Base-by-base conservation (phyloP, 805 yeast species). In the Metschnikowia colocasiae region DNA sequence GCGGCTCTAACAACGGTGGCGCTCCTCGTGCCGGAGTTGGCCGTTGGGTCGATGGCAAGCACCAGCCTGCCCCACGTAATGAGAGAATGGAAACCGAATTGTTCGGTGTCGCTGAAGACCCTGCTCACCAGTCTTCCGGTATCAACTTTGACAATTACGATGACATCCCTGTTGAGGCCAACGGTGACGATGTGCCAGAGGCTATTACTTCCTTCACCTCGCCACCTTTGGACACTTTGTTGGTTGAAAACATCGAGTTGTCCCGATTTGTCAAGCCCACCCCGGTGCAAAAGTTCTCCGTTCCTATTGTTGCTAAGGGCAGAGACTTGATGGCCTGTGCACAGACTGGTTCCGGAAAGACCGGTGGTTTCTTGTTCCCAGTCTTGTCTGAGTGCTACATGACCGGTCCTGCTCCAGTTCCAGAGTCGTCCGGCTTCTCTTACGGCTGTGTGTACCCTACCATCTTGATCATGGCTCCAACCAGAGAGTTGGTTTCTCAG, bases 291-390 rank as follows among this genome's bases (percentile, higher is more conserved):
- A 89, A 89, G 73, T 88, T 88, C 78, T 89, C 96, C 38, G 85
- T 89, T 55, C 96, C 96, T 57, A 88, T 89, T 56, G 92, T 89
- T 56, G 88, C 92, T 50, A 82, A 76, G 51, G 89, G 91, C 61
- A 82, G 96, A 73, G 96, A 88, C 72, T 79, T 88, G 73, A 89
- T 88, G 96, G 96, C 96, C 31, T 89, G 96, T 81, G 96, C 96
- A 50, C 96, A 89, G 77, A 88, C 96, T 59, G 96, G 96, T 85
- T 91, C 98, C 50, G 99, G 99, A 81, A 94, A 94, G 77, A 94
- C 99, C 65, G 99, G 98, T 80, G 99, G 99, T 58, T 94, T 94
- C 80, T 77, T 94, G 67, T 94, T 94, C 87, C 99, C 99, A 55
- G 96, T 94, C 47, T 79, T 94, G 60, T 86, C 96, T 41, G 90